Base-by-base conservation (phyloP, 805 yeast genomes). In the Ogataea nakhonphanomensis region DNA sequence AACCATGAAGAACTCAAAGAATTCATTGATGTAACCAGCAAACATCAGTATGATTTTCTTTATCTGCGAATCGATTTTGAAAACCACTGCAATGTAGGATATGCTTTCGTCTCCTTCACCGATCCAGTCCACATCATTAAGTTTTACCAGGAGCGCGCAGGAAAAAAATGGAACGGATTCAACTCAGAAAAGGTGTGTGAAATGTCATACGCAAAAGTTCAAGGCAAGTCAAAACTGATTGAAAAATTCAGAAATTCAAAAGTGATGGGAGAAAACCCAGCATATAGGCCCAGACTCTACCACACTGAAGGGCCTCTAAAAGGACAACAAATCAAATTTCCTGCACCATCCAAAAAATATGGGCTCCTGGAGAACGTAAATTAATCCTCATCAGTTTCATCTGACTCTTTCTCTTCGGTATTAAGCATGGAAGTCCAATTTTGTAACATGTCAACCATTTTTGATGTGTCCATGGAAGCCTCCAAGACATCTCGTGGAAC, bases 401-500 rank as follows among this genome's bases (percentile, higher is more conserved):
- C 34, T 28, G 41, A 31, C 7, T 39, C 39, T 10, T 39, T 38
- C 57, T 24, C 44, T 41, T 35, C 51, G 47, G 35, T 51, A 39
- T 45, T 42, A 46, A 57, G 41, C 37, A 58, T 28, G 26, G 41
- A 55, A 7, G 52, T 54, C 88, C 88, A 83, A 42, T 78, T 70
- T 43, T 69, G 69, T 0, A 84, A 78, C 47, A 85, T 63, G 36
- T 83, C 89, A 9, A 76, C 79, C 74, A 88, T 81, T 0, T 83
- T 74, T 14, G 72, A 69, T 0, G 90, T 74, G 50, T 84, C 80
- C 51, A 78, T 54, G 25, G 85, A 71, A 2, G 96, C 96, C 57
- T 88, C 93, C 4, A 93, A 84, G 14, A 93, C 78, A 54, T 93
- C 99, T 37, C 75, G 71, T 0, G 99, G 99, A 2, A 93, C 96